Evolutionary conservation across 495 filamentous ascomycete genomes (phyloP), one percentile per base, ranked within the genome.

Genomic region (Chlorociboria aeruginascens): DNA sequence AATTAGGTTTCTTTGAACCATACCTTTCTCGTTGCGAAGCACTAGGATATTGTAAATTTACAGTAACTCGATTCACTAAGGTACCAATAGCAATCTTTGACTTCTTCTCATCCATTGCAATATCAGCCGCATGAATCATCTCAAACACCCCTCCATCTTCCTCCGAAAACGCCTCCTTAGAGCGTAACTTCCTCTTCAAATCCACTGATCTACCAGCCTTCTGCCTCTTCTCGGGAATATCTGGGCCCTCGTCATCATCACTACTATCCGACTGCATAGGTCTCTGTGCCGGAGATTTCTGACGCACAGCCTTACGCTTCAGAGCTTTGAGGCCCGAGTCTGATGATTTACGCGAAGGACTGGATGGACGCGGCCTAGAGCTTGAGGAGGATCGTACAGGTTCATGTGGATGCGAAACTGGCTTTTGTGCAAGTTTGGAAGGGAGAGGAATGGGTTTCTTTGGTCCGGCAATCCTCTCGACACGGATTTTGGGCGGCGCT

Each of bases 41-140:
- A 57, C 82, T 83, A 4, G 86, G 86, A 63, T 90, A 89, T 56
- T 83, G 77, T 42, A 89, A 59, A 49, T 73, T 54, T n/a, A 67
- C 61, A 11, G 66, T 59, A 11, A 71, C 68, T 4, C 68, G 64
- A 29, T 72, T 68, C 36, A 69, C 73, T 33, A 68, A 67, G 6
- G 70, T 57, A 4, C 52, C 40, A 6, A 62, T 65, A 57, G 74
- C 66, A 29, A 63, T 59, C 41, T 65, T 68, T 39, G 70, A 78
- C 37, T 69, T 69, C 12, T 66, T 63, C 8, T 66, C 52, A 51
- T 60, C 39, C 60, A 73, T 66, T 16, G 80, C 79, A 40, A 87
- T 78, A 46, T 85, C 77, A 14, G 72, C 72, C 0, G 82, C 82
- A 58, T 89, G 84, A 33, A 86, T 75, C 68, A 78, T 74, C 16